Base-by-base conservation (phyloP, 495 filamentous ascomycete species). In the Penicillium arizonense region DNA sequence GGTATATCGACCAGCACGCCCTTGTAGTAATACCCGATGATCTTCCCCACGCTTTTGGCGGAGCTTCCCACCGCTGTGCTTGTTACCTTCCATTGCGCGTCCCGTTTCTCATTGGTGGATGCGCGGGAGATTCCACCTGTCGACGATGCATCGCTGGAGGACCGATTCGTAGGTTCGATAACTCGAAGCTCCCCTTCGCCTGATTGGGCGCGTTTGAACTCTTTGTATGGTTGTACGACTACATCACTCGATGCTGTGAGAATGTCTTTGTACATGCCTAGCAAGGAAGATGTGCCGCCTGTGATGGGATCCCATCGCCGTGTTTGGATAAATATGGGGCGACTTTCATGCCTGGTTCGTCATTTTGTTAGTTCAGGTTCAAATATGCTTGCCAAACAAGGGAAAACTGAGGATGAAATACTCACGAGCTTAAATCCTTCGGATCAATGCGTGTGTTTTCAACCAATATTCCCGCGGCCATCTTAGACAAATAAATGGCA, bases 1-100 rank as follows among this genome's bases (percentile, higher is more conserved):
- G 81, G 78, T 18, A 94, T 74, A 57, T 91, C 86, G 53, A 92
- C 84, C 13, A 71, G 28, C 8, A 68, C 46, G 1, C 70, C 73
- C 50, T 71, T 75, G 50, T 63, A 69, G 42, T 63, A 62, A 24
- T 58, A 51, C 3, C 63, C 59, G 11, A 65, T 44, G 21, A 73
- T 54, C 24, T 69, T 62, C 2, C 71, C 72, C 7, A 77, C 41
- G 12, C 70, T 67, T 20, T 65, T 71, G 2, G 62, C 65, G 0
- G 68, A 68, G 1, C 63, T 70, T 1, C 40, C 58, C 7, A 65
- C 52, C 8, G 67, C 63, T 3, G 42, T 59, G 1, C 64, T 63
- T 10, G 65, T 47, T 21, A 39, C 39, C 33, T 4, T 50, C 44
- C 59, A 35, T 1, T 51, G 47, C 10, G 45, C 42, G 16, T 50